Base-by-base conservation (phyloP, 2,329 filamentous ascomycete species). In the Beauveria bassiana region DNA sequence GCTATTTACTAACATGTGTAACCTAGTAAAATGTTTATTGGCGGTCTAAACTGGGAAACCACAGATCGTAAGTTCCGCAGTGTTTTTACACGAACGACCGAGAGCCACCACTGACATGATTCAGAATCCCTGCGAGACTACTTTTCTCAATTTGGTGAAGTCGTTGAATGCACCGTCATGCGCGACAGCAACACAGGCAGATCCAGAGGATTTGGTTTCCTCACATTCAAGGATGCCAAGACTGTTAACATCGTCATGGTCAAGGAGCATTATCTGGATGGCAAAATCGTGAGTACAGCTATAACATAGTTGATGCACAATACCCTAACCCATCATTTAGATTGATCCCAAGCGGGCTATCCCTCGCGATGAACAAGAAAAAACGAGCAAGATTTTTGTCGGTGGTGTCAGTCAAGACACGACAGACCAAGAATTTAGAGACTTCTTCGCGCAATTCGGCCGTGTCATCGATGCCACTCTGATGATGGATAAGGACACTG, bases 401-500 rank as follows among this genome's bases (percentile, higher is more conserved):
- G 95, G 95, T 38, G 95, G 95, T 70, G 95, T 99, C 61, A 96
- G 91, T 74, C 95, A 98, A 77, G 95, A 99, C 70, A 95, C 93
- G 0, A 97, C 91, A 1, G 95, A 99, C 70, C 88, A 93, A 64
- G 92, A 98, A 72, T 99, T 99, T 74, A 92, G 91, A 71, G 88
- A 95, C 63, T 99, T 96, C 77, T 99, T 99, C 77, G 91, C 90
- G 70, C 91, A 96, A 70, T 99, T 98, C 69, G 95, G 95, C 31
- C 88, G 93, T 64, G 95, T 99, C 22, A 88, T 99, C 45, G 95
- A 99, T 76, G 95, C 95, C 2, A 99, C 95, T 0, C 85, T 99
- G 2, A 99, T 99, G 95, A 99, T 99, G 87, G 95, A 99, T 74
- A 99, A 99, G 77, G 95, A 99, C 74, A 99, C 95, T 1, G 95